Evolutionary conservation across 1,139 yeast genomes (phyloP).

Genomic region (Spathaspora sp.): DNA sequence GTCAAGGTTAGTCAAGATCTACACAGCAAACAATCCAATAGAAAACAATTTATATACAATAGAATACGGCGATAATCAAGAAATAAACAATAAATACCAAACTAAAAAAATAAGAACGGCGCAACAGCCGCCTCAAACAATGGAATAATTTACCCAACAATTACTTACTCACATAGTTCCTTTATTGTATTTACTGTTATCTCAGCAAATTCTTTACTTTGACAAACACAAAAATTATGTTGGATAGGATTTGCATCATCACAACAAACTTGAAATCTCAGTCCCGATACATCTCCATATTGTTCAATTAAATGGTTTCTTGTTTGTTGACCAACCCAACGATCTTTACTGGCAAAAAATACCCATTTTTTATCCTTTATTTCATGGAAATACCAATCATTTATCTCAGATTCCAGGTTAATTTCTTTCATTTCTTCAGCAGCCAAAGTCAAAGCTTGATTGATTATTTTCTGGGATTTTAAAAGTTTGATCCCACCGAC

Average conservation of each 20-base stretch:
- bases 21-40: background rate
- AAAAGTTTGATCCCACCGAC: slow-evolving; percentile 45
- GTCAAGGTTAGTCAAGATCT: slow-evolving; percentile 1
- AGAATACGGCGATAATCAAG: background rate
- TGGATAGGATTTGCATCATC: slow-evolving; percentile 34
- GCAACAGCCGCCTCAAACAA: background rate
- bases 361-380: slow-evolving; percentile 43
- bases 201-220: slow-evolving; percentile 50
- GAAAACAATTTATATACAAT: background rate
- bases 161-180: slow-evolving; percentile 5
- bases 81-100: background rate
- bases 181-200: slow-evolving; percentile 28
- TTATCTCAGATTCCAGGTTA: slow-evolving; percentile 37
- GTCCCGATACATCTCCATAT: slow-evolving; percentile 28
- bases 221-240: slow-evolving; percentile 59
- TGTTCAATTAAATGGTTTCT: slow-evolving; percentile 38
- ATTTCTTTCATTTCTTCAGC: slow-evolving; percentile 56
- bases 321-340: slow-evolving; percentile 58
- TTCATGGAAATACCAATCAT: slow-evolving; percentile 49
- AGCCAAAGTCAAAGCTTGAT: slow-evolving; percentile 57
- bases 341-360: slow-evolving; percentile 56
- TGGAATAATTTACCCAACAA: slow-evolving; percentile 1
- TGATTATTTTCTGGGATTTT: slow-evolving; percentile 39
- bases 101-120: background rate
- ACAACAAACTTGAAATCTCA: slow-evolving; percentile 31